Evolutionary conservation across 176 grass and related monocot genomes (phyloP).

Genomic region (Zoysia pacifica): DNA sequence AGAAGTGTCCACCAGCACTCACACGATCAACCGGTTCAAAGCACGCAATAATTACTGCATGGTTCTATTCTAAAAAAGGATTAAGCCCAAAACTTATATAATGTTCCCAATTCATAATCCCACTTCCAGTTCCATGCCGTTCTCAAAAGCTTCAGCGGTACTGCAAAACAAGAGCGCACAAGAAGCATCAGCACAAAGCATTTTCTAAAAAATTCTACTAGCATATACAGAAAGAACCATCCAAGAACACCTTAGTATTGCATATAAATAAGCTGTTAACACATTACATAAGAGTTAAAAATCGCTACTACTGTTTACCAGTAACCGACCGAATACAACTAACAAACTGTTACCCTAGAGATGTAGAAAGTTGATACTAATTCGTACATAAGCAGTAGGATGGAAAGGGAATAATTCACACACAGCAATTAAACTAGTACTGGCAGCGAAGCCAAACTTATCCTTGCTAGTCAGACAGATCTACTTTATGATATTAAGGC

Average conservation of each 20-base stretch:
- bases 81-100: neutral
- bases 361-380: too few relatives aligned
- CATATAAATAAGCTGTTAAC: too few relatives aligned
- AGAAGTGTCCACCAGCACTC: neutral
- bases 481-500: neutral
- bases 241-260: too few relatives aligned
- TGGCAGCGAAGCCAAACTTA: too few relatives aligned
- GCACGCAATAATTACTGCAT: neutral
- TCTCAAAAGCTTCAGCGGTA: neutral
- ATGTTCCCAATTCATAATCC: neutral
- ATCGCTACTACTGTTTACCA: too few relatives aligned
- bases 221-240: neutral
- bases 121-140: neutral
- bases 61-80: neutral
- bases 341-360: too few relatives aligned
- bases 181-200: neutral
- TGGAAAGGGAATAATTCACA: too few relatives aligned
- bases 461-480: too few relatives aligned
- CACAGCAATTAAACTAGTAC: too few relatives aligned
- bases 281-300: too few relatives aligned
- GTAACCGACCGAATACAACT: too few relatives aligned
- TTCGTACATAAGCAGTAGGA: too few relatives aligned
- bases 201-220: neutral
- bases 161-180: neutral
- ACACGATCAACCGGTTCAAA: neutral